A percentile compares a stretch with the other conserved stretches of the same genome.
Evolutionary conservation across 371 early-diverging fungal species (phyloP).

Genomic region (Mortierella sp.): DNA sequence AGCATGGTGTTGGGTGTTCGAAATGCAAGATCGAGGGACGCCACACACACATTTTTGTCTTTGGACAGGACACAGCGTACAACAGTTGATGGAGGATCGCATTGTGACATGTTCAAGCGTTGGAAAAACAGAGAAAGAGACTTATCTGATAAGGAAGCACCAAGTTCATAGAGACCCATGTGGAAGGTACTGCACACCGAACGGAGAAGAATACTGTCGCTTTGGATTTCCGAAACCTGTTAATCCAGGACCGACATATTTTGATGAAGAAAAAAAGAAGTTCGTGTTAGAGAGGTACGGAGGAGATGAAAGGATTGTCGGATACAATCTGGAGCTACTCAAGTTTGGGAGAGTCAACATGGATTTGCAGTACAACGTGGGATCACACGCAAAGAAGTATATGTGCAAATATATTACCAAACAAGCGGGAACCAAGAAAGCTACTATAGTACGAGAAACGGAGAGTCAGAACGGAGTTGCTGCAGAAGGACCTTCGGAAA

Average conservation of each 20-base stretch:
- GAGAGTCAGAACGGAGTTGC: neutral
- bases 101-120: too few species aligned
- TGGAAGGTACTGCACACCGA: too few species aligned
- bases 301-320: neutral
- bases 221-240: too few species aligned
- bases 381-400: constrained; percentile 7
- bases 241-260: too few species aligned
- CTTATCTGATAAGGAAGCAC: too few species aligned
- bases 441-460: neutral
- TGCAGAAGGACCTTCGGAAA: neutral
- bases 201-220: too few species aligned
- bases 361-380: constrained; percentile 13
- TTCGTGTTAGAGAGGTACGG: too few species aligned
- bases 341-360: constrained; percentile 14
- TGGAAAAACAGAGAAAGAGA: too few species aligned
- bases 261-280: too few species aligned
- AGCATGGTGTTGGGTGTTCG: constrained; percentile 1
- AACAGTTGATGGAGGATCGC: neutral
- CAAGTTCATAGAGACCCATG: too few species aligned
- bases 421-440: neutral
- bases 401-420: constrained; percentile 14
- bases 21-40: neutral
- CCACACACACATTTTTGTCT: neutral
- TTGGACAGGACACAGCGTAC: neutral
- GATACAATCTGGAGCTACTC: constrained; percentile 13